Base-by-base conservation (phyloP, 2,329 filamentous ascomycete species). In the Pleomassaria siparia region DNA sequence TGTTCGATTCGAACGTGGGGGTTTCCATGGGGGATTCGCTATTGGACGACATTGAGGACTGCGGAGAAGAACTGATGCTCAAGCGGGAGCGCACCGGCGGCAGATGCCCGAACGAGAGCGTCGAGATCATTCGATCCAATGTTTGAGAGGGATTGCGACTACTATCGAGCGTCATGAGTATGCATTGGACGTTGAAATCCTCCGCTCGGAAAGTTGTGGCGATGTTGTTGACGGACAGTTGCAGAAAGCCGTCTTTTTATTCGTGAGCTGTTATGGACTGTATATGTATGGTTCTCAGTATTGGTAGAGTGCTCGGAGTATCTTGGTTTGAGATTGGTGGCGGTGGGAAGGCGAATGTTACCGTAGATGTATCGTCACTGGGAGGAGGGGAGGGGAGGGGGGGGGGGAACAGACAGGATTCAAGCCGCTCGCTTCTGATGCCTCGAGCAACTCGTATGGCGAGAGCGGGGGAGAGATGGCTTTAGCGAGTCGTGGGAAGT, bases 61-160 rank as follows among this genome's bases (percentile, higher is more conserved):
- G 67, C 29, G 67, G 66, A 44, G 67, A 71, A 24, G 70, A 71
- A 62, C 68, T 70, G 50, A 64, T 70, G 63, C 69, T 72, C 63
- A 69, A 51, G 47, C 67, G 63, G 56, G 53, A 53, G 49, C 60
- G 56, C 44, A 58, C 58, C 49, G 64, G 55, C 54, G 60, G 64
- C 61, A 62, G 57, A 50, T 64, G 66, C 54, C 68, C 66, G 58
- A 69, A 66, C 37, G 63, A 60, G 29, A 63, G 44, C 33, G 62
- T 64, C 18, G 67, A 64, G 58, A 60, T 66, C 67, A 72, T 72
- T 57, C 60, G 64, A 56, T 49, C 64, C 52, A 49, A 46, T 46
- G 40, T 33, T 29, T 11, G 13, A 25, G 21, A n/a, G 40, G 30
- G 44, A 46, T 20, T 48, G 55, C 43, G 53, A 51, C 49, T 50